Conservation (phyloP, 352 stramenopile species). For the Globisporangium uncinulatum region DNA sequence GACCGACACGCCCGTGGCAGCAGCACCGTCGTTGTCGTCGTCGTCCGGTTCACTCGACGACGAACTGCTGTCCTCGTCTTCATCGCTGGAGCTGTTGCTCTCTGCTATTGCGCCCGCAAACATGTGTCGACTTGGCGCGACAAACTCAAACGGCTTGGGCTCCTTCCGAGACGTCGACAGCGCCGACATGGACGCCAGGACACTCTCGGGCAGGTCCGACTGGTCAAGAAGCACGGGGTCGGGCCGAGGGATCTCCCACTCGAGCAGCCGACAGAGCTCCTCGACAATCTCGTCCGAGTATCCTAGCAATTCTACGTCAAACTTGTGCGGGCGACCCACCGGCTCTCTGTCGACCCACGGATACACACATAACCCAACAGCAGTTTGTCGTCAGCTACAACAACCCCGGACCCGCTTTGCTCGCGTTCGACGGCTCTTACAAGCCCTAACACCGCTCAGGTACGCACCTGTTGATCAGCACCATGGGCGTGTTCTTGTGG, state of each 20-base stretch:
- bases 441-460: background rate
- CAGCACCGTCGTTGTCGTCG: constrained; percentile 17
- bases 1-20: constrained; percentile 7
- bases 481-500: constrained; percentile 75
- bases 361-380: background rate
- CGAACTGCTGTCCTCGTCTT: constrained; percentile 38
- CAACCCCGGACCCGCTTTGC: background rate
- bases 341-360: constrained; percentile 37
- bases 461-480: constrained; percentile 72
- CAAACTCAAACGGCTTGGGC: constrained; percentile 57
- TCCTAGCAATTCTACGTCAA: constrained; percentile 78
- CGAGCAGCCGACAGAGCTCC: constrained; percentile 68
- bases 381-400: background rate
- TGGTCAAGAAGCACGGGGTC: constrained; percentile 61
- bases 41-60: constrained; percentile 51
- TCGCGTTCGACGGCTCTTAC: background rate
- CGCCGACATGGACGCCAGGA: constrained; percentile 17
- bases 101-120: constrained; percentile 64
- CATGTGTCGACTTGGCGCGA: constrained; percentile 65
- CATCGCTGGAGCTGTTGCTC: constrained; percentile 55
- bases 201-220: constrained; percentile 38
- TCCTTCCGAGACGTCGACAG: constrained; percentile 15
- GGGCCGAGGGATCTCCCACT: constrained; percentile 71
- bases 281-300: constrained; percentile 85
- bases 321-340: constrained; percentile 74